These are phyloP conservation scores for Alliaria petiolata DNA, from an alignment of 345 rosid species.

Conservation along the genomic window DNA sequence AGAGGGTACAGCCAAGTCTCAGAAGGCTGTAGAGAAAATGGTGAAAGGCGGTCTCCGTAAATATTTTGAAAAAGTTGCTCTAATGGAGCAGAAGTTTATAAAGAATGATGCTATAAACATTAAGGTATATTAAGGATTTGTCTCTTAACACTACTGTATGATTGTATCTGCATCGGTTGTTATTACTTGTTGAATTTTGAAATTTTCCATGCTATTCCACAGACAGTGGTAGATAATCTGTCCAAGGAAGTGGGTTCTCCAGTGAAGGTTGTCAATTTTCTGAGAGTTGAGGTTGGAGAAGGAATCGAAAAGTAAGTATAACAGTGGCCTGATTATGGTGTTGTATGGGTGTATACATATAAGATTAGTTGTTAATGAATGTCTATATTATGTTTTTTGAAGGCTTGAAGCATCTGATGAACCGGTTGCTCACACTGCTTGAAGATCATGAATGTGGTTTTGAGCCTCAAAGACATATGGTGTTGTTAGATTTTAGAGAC, in stretches of 20 bases:
- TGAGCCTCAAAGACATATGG: no score
- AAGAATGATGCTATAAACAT: constrained; percentile 62
- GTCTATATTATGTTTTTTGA: no score
- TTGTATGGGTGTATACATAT: no score
- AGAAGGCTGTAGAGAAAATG: constrained; percentile 86
- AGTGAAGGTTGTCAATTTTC: constrained; percentile 71
- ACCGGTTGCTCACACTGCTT: constrained; percentile 31
- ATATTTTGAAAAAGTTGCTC: constrained; percentile 85
- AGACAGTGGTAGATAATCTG: constrained; percentile 62
- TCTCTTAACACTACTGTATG: neutral
- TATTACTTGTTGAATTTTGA: neutral
- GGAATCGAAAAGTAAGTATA: constrained; percentile 83
- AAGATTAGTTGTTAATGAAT: no score
- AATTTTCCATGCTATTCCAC: constrained; percentile 9
- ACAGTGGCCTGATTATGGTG: neutral
- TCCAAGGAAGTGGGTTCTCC: constrained; percentile 79
- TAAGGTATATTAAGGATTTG: constrained; percentile 42
- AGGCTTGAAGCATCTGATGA: constrained; percentile 31
- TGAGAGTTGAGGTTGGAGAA: constrained; percentile 97
- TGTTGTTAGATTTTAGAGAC: no score
- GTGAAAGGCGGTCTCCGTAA: constrained; percentile 95
- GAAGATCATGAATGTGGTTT: constrained; percentile 1
- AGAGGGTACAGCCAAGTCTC: constrained; percentile 72
- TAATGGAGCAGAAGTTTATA: constrained; percentile 85
- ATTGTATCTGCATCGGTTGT: neutral